Evolutionary conservation across 352 stramenopile genomes (phyloP), one percentile per base, ranked within the genome.

Genomic region (Aphanomyces euteiches): DNA sequence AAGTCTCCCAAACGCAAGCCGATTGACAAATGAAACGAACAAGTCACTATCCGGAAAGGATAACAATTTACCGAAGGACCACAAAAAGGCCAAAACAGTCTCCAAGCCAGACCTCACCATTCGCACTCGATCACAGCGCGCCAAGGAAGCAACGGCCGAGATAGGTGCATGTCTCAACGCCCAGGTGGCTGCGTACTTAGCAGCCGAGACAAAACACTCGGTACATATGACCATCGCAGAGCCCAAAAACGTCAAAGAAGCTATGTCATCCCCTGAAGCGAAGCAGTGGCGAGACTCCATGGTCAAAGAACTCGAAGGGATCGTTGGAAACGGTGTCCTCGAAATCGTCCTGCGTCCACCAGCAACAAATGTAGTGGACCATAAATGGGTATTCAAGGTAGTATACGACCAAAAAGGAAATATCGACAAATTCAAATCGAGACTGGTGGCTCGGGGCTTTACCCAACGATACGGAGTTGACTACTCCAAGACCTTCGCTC

Each of bases 311-410:
- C 39, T 77, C 37, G 47, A 69, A 17, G 36, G 47, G 3, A 43
- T 69, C 8, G 43, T 47, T 8, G 61, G 43, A 15, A 58, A 69
- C 36, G 61, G 61, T n/a, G 48, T 40, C 7, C 48, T 36, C 17
- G 61, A 69, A 58, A 15, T 69, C 50, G 61, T 69, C 19, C 13
- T 15, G 50, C 17, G 41, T 19, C 68, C 63, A 19, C 0, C 15
- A 12, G 4, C 3, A 15, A 56, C 45, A 28, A 74, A 59, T 3
- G 47, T 66, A 21, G 47, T 72, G 36, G 60, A 13, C 2, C 56
- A 67, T 10, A 50, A 79, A 63, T 83, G 67, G 68, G 66, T 80
- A 1, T 81, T 85, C 72, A 79, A 79, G 57, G 78, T 78, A 53
- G 79, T 78, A 63, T 68, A 60, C 13, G 77, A 82, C 15, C 64